Conservation (phyloP, 768 basidiomycete genomes). For the Inosperma sp. region DNA sequence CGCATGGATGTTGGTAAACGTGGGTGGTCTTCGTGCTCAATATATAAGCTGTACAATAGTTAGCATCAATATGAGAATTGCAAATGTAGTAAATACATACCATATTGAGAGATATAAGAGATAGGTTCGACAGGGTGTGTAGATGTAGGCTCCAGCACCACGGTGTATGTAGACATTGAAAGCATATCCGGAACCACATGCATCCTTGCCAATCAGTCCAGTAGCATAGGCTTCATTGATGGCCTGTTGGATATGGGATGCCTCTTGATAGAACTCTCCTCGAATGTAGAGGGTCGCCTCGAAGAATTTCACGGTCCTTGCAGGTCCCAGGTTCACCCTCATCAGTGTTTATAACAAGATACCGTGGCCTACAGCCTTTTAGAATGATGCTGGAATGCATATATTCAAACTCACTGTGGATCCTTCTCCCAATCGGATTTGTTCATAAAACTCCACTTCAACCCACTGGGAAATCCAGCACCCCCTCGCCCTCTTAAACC, state of each 20-base stretch:
- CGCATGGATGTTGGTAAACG: too few species aligned
- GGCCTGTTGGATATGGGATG: slow-evolving; percentile 88
- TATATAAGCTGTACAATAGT: too few species aligned
- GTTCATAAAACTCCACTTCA: slow-evolving; percentile 99
- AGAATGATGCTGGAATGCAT: too few species aligned
- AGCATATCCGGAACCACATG: slow-evolving; percentile 87
- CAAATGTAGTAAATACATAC: too few species aligned
- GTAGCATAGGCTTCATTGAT: slow-evolving; percentile 92
- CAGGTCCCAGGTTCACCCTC: slow-evolving; percentile 99
- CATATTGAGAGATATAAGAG: too few species aligned
- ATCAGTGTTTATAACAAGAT: slow-evolving; percentile 96
- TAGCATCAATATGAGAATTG: too few species aligned
- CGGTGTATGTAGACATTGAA: slow-evolving; percentile 99
- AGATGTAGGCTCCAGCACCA: slow-evolving; percentile 97
- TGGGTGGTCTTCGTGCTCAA: too few species aligned
- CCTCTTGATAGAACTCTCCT: slow-evolving; percentile 96
- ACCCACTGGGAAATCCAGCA: slow-evolving; percentile 92
- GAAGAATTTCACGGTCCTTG: slow-evolving; percentile 97
- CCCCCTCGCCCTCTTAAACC: slow-evolving; percentile 94
- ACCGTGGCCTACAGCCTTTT: slow-evolving; percentile 86
- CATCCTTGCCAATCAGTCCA: slow-evolving; percentile 84
- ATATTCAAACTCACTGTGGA: slow-evolving; percentile 47
- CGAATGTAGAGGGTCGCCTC: slow-evolving; percentile 99
- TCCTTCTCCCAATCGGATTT: slow-evolving; percentile 99
- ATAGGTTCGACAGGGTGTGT: too few species aligned